phyloP scores from a whole-genome alignment of 2,329 filamentous ascomycete species.

The Sporothrix humicola region DNA sequence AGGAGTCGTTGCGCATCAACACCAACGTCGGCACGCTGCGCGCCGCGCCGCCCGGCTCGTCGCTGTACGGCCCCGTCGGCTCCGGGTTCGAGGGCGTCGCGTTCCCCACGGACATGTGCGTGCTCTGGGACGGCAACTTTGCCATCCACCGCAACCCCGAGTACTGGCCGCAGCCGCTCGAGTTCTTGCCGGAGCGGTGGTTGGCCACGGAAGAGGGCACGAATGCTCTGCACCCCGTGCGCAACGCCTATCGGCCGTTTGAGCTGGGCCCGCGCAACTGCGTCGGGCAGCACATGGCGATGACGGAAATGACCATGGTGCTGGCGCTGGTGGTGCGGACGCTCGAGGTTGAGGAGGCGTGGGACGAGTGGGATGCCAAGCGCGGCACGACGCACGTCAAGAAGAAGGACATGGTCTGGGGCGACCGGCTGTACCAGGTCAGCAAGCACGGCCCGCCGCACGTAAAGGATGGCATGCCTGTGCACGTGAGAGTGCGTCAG shows the following conservation, averaged over 20 bases:
- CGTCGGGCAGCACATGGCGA: constrained; percentile 54
- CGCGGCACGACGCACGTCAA: not conserved
- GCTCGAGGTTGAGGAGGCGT: constrained; percentile 36
- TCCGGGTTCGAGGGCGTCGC: constrained; percentile 46
- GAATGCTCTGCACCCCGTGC: constrained; percentile 43
- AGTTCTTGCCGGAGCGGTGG: constrained; percentile 57
- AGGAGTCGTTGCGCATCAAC: constrained; percentile 61
- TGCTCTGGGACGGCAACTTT: constrained; percentile 50
- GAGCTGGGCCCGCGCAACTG: constrained; percentile 61
- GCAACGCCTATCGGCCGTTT: constrained; percentile 61
- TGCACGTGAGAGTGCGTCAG: constrained; percentile 43
- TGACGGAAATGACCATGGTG: constrained; percentile 36
- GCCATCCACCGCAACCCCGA: constrained; percentile 48
- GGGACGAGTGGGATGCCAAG: constrained; percentile 39
- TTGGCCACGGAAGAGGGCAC: constrained; percentile 43
- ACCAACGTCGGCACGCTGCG: constrained; percentile 57
- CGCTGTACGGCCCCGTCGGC: constrained; percentile 48
- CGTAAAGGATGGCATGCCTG: constrained; percentile 49
- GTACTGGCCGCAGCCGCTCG: constrained; percentile 52
- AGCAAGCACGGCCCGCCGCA: constrained; percentile 42
- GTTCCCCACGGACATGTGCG: constrained; percentile 53
- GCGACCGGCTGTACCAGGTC: constrained; percentile 44
- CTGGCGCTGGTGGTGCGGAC: constrained; percentile 34
- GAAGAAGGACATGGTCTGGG: constrained; percentile 42
- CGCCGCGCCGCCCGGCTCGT: constrained; percentile 46